Evolutionary conservation across 2,329 filamentous ascomycete species (phyloP).

Genomic region (Fusarium humuli): DNA sequence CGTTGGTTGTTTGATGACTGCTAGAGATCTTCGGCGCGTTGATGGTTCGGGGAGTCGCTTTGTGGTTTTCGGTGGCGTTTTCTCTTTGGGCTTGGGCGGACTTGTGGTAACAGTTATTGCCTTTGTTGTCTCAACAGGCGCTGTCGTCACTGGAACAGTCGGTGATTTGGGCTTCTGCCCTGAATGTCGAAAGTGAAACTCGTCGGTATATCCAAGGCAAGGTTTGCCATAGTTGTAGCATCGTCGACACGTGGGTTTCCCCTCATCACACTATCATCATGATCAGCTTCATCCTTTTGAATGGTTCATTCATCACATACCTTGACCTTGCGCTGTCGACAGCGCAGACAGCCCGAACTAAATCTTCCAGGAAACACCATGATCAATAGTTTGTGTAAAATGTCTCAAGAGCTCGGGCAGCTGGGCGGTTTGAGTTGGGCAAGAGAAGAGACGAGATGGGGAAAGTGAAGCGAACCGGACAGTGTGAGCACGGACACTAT

Average conservation of each 20-base stretch:
- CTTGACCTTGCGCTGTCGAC: conserved; percentile 50
- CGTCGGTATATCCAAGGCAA: conserved; percentile 51
- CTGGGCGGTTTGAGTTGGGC: conserved; percentile 13
- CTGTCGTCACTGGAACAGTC: neutral
- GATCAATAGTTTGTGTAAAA: neutral
- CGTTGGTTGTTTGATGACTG: conserved; percentile 19
- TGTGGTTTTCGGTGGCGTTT: neutral
- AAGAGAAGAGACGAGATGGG: neutral
- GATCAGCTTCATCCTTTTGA: neutral
- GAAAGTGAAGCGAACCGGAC: neutral
- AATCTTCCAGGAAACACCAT: conserved; percentile 50
- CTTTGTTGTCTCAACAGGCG: neutral
- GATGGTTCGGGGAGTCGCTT: neutral
- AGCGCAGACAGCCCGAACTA: conserved; percentile 48
- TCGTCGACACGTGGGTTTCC: conserved; percentile 49
- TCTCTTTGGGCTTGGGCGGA: neutral
- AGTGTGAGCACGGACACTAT: conserved; percentile 1
- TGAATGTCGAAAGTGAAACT: conserved; percentile 51
- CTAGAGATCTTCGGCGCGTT: neutral
- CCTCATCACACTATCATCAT: conserved; percentile 47
- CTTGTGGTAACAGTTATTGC: neutral
- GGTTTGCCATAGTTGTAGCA: conserved; percentile 50
- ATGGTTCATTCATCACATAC: too few relatives aligned
- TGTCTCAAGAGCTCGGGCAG: neutral
- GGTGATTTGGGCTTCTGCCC: conserved; percentile 11